phyloP scores from a whole-genome alignment of 495 filamentous ascomycete genomes.

The Chlorociboria aeruginascens region DNA sequence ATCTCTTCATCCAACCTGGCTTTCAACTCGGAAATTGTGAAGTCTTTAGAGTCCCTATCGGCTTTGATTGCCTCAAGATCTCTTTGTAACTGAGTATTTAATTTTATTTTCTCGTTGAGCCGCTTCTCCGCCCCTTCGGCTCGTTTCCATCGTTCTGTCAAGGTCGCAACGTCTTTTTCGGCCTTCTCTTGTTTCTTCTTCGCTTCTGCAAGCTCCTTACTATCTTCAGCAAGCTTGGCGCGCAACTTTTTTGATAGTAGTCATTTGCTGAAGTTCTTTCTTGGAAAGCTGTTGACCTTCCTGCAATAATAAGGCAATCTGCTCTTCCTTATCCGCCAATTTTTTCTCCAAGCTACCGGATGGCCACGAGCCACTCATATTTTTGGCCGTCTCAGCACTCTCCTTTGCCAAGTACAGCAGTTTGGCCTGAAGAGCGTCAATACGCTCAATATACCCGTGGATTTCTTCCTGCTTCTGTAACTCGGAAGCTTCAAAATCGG shows the following conservation, averaged over 20 bases:
- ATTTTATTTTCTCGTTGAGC: constrained; percentile 49
- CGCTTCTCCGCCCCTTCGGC: constrained; percentile 56
- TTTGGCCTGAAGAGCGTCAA: constrained; percentile 86
- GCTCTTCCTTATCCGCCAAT: constrained; percentile 78
- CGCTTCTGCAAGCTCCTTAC: constrained; percentile 49
- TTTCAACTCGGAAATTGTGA: constrained; percentile 56
- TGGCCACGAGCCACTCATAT: constrained; percentile 45
- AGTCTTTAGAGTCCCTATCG: constrained; percentile 55
- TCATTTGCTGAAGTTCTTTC: constrained; percentile 71
- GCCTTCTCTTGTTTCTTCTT: constrained; percentile 55
- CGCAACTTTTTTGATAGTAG: constrained; percentile 79
- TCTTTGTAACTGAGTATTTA: constrained; percentile 52
- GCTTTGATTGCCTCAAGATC: constrained; percentile 55
- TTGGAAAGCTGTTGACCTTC: constrained; percentile 85
- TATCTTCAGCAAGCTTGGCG: constrained; percentile 42
- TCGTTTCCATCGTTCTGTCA: constrained; percentile 47
- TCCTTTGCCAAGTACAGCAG: constrained; percentile 76
- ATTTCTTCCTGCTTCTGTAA: constrained; percentile 65
- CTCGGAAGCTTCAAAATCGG: constrained; percentile 47
- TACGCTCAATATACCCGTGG: constrained; percentile 72
- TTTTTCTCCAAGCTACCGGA: constrained; percentile 60
- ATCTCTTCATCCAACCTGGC: constrained; percentile 56
- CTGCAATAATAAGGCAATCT: constrained; percentile 78
- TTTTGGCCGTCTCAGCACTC: constrained; percentile 57
- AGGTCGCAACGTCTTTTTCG: constrained; percentile 45